These are phyloP conservation scores for Dactylellina sp. DNA, from an alignment of 2,329 filamentous ascomycete species.

Conservation along the genomic window DNA sequence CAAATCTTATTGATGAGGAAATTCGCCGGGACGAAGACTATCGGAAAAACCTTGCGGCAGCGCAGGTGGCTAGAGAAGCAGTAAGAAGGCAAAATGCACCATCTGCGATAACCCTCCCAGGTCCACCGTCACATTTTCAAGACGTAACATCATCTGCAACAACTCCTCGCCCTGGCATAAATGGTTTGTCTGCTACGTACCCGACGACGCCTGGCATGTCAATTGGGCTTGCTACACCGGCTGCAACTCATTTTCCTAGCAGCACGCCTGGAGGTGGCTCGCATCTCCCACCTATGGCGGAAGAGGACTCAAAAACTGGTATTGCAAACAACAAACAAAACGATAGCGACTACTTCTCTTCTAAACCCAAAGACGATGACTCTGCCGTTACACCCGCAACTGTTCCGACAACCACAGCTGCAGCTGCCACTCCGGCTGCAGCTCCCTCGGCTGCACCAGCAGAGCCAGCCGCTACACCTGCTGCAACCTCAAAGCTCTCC, in stretches of 20 bases:
- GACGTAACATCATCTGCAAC: constrained; percentile 64
- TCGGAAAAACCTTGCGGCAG: constrained; percentile 76
- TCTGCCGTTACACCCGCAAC: constrained; percentile 67
- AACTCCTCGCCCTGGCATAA: constrained; percentile 72
- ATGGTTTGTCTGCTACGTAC: constrained; percentile 68
- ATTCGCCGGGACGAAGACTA: constrained; percentile 81
- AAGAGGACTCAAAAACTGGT: constrained; percentile 65
- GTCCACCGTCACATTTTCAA: constrained; percentile 56
- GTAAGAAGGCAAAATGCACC: constrained; percentile 72
- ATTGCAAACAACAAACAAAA: constrained; percentile 60
- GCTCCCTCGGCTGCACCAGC: constrained; percentile 37
- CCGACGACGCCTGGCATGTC: constrained; percentile 79
- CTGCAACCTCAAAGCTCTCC: constrained; percentile 66
- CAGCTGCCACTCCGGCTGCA: constrained; percentile 22
- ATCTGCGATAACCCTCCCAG: constrained; percentile 71
- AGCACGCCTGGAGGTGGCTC: constrained; percentile 62
- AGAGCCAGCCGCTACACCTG: constrained; percentile 63
- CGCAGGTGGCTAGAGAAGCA: constrained; percentile 71
- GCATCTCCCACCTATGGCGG: constrained; percentile 67
- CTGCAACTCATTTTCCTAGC: constrained; percentile 55
- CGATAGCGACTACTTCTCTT: constrained; percentile 81
- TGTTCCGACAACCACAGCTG: constrained; percentile 65
- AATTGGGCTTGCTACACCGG: constrained; percentile 81
- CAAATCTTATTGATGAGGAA: constrained; percentile 88
- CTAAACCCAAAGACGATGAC: constrained; percentile 67